Evolutionary conservation across 176 grass and related monocot species (phyloP).

Genomic region (Echinochloa phyllopogon): DNA sequence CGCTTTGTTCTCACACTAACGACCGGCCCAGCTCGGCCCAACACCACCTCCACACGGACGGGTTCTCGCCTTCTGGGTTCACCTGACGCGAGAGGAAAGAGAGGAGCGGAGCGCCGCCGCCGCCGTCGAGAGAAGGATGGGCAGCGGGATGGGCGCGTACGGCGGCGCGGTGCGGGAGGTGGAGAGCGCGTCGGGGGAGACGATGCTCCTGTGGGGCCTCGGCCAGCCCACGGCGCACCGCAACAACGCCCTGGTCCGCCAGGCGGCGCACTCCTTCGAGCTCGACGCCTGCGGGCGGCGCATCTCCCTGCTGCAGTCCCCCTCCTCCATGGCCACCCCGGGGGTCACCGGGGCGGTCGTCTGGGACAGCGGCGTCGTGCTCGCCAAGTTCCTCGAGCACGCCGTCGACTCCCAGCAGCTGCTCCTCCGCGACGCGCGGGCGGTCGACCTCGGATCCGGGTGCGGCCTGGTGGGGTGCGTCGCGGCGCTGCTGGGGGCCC

Average conservation of each 20-base stretch:
- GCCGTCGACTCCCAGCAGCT: conserved; percentile 57
- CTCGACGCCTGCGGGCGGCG: conserved; percentile 76
- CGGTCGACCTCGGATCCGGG: conserved; percentile 75
- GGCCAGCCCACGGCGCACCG: conserved; percentile 60
- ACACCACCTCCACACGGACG: not conserved
- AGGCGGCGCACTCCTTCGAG: conserved; percentile 52
- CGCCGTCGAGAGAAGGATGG: not conserved
- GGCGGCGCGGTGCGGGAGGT: conserved; percentile 36
- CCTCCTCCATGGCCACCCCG: conserved; percentile 66
- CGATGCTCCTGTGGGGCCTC: conserved; percentile 73
- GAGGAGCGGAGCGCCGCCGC: not conserved
- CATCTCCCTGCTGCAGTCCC: conserved; percentile 73
- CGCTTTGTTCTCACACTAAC: not conserved
- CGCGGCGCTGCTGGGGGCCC: conserved; percentile 65
- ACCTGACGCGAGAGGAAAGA: not conserved
- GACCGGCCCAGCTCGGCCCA: not conserved
- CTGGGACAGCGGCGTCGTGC: conserved; percentile 90
- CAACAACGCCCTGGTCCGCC: conserved; percentile 76
- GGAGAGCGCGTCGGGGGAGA: conserved; percentile 62
- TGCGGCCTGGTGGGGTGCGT: conserved; percentile 75
- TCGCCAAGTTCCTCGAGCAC: conserved; percentile 94
- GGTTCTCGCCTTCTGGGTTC: not conserved
- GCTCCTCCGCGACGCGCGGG: conserved; percentile 44
- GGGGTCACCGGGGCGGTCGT: conserved; percentile 87
- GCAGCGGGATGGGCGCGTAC: conserved; percentile 58